Base-by-base conservation (phyloP, 495 filamentous ascomycete genomes). In the Podospora tetraspora region DNA sequence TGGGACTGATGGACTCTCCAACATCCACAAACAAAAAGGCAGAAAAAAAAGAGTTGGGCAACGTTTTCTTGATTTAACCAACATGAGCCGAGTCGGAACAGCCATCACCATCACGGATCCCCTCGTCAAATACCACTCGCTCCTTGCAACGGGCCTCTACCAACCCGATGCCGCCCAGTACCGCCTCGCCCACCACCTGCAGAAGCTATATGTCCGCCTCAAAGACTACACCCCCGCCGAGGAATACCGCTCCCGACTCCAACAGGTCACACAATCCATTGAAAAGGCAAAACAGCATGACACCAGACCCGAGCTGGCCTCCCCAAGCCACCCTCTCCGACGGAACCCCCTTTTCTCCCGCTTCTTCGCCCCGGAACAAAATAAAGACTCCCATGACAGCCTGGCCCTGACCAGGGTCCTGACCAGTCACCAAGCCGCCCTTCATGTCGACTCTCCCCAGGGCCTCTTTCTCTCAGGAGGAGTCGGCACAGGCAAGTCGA, bases 401-500 rank as follows among this genome's bases (percentile, higher is more conserved):
- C 75, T 87, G n/a, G 84, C 87, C 10, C 75, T 92, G 27, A 87
- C 85, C 3, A 78, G 82, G 59, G 79, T 86, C 16, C 74, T 92
- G 5, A 88, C 87, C 2, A 83, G 76, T 62, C 81, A 91, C 69
- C 85, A 92, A 73, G 84, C 85, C 5, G 90, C 89, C 12, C 73
- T 91, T 27, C 74, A 84, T 10, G 75, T 90, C 27, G 78, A 88
- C 66, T 87, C 86, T 0, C 90, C 90, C 0, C 84, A 82, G 69
- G 89, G 89, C 0, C 76, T 92, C 11, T 84, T 91, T 59, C 79
- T 92, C 3, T 88, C 89, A 29, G 89, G 90, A 1, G 88, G 90
- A 68, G 89, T 92, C 7, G 89, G 90, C 11, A 90, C 87, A 0
- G 88, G 89, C 5, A 92, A 91, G 74, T 86, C 82, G 10, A 89